phyloP scores from a whole-genome alignment of 768 basidiomycete genomes.

The Lanmaoa pseudosensibilis region DNA sequence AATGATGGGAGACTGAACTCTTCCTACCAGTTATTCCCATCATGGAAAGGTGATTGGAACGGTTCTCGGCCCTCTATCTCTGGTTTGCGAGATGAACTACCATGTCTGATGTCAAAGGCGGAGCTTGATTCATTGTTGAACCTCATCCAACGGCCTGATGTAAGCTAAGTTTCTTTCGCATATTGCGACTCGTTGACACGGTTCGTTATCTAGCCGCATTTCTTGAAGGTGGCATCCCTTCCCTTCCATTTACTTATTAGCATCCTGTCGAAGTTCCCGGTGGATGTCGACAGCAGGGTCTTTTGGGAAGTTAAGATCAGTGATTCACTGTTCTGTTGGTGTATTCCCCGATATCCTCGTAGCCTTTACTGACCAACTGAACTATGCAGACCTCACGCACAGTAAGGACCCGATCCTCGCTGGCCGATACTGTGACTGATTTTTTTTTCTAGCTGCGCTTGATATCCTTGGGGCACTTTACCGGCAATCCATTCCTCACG shows the following conservation, averaged over 20 bases:
- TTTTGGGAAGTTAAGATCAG: conserved; percentile 67
- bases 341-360: background rate
- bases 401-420: conserved; percentile 18
- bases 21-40: conserved; percentile 66
- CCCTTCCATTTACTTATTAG: conserved; percentile 80
- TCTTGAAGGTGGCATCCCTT: conserved; percentile 80
- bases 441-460: conserved; percentile 43
- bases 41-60: conserved; percentile 76
- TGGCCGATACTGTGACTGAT: conserved; percentile 26
- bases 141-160: conserved; percentile 76
- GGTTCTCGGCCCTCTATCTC: conserved; percentile 66
- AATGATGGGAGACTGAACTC: background rate
- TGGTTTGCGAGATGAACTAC: conserved; percentile 56
- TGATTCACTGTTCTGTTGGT: conserved; percentile 68
- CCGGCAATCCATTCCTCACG: conserved; percentile 33
- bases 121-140: conserved; percentile 68
- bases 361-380: conserved; percentile 6
- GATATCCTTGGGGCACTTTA: conserved; percentile 58
- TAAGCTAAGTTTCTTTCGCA: conserved; percentile 36
- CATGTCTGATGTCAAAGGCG: conserved; percentile 63
- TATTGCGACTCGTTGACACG: conserved; percentile 12
- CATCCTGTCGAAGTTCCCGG: conserved; percentile 75
- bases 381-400: conserved; percentile 36
- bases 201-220: conserved; percentile 59
- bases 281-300: conserved; percentile 70